A percentile compares a stretch with the other conserved stretches of the same genome.
phyloP scores from a whole-genome alignment of 176 grass and related monocot species.

The sorghum (Sorghum bicolor) region DNA sequence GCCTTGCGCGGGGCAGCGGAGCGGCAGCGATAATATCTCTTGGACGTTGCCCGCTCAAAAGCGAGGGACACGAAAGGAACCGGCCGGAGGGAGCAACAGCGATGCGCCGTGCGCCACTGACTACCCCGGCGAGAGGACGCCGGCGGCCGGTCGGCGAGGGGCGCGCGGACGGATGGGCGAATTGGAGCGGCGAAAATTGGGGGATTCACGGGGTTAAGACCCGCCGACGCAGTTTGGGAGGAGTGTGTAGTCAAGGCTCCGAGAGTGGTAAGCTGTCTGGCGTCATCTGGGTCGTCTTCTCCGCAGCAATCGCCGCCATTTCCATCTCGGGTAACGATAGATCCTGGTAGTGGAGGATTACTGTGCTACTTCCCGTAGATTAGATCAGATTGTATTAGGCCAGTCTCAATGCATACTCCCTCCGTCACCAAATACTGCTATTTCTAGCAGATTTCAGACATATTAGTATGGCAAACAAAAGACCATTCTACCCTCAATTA shows the following conservation, averaged over 20 bases:
- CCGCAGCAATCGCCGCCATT: not conserved
- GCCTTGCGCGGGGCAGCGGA: not conserved
- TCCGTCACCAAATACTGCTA: too few relatives aligned
- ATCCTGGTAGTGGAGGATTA: not conserved
- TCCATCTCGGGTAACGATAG: constrained; percentile 17
- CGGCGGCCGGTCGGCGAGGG: not conserved
- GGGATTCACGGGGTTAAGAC: not conserved
- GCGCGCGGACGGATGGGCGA: not conserved
- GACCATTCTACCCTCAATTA: too few relatives aligned
- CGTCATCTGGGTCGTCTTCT: constrained; percentile 30
- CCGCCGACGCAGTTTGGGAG: not conserved
- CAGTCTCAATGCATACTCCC: too few relatives aligned
- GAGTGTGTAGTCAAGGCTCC: not conserved
- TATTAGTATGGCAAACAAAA: too few relatives aligned
- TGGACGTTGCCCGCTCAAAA: not conserved
- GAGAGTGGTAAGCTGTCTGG: constrained; percentile 21
- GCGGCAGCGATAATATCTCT: constrained; percentile 11
- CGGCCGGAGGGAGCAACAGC: not conserved
- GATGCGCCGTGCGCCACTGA: not conserved
- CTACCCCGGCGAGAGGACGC: not conserved
- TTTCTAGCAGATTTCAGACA: too few relatives aligned
- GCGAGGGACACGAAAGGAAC: not conserved
- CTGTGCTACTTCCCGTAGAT: not conserved
- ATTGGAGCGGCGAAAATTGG: not conserved
- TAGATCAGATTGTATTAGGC: not conserved